A percentile compares a stretch with the other conserved stretches of the same genome.
Evolutionary conservation across 352 stramenopile species (phyloP).

Genomic region (Achlya hypogyna): DNA sequence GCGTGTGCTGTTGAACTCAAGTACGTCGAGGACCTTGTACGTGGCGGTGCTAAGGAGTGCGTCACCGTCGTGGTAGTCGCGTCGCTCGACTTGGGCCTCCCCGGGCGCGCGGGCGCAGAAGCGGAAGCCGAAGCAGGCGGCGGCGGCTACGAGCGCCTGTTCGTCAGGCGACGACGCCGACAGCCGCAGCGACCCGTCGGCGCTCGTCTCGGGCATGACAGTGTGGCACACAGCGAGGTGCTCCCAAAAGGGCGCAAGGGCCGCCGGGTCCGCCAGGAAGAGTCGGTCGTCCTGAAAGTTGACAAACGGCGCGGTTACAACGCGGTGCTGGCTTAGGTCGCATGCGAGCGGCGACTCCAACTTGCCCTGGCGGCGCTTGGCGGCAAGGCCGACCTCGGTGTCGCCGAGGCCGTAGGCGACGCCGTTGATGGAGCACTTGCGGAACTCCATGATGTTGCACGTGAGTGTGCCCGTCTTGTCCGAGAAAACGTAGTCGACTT

Average conservation of each 20-base stretch:
- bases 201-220: conserved; percentile 93
- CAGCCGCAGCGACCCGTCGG: conserved; percentile 74
- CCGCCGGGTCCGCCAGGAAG: conserved; percentile 48
- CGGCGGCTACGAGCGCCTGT: conserved; percentile 77
- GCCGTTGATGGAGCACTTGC: conserved; percentile 92
- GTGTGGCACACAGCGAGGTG: conserved; percentile 91
- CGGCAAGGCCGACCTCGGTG: conserved; percentile 74
- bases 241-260: conserved; percentile 73
- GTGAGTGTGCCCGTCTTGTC: conserved; percentile 95
- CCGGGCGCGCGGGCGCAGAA: conserved; percentile 61
- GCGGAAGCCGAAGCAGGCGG: conserved; percentile 74
- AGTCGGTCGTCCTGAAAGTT: conserved; percentile 81
- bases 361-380: conserved; percentile 44
- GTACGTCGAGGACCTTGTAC: conserved; percentile 88
- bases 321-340: conserved; percentile 31
- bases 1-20: conserved; percentile 92
- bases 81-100: conserved; percentile 52
- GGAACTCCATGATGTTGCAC: conserved; percentile 96
- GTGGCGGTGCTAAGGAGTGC: conserved; percentile 21
- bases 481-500: conserved; percentile 90
- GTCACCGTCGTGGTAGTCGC: conserved; percentile 24
- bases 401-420: conserved; percentile 87
- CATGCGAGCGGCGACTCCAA: conserved; percentile 13
- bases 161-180: conserved; percentile 89
- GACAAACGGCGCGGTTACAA: conserved; percentile 68